Percentiles rank a stretch among this genome's conserved stretches.
These are phyloP conservation scores for Crithidia fasciculata DNA, from an alignment of 208 protist genomes.

Conservation along the genomic window DNA sequence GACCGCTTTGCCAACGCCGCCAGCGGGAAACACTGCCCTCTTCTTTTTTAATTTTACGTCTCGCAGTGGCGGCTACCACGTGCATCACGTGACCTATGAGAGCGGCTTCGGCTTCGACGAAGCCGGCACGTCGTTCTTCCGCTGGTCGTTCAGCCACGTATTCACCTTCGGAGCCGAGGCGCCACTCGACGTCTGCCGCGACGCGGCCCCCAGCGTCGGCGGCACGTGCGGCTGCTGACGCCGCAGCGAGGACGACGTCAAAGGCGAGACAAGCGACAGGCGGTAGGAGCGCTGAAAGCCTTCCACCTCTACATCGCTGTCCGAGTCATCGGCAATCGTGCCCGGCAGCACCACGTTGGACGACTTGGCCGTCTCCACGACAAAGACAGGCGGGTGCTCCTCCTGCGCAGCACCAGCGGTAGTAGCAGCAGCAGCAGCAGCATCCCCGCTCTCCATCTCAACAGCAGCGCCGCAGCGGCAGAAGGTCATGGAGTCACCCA, in stretches of 20 bases:
- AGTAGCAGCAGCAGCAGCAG: background rate
- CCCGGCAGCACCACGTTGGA: conserved; percentile 16
- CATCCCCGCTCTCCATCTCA: background rate
- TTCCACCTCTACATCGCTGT: conserved; percentile 29
- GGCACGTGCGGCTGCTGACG: conserved; percentile 17
- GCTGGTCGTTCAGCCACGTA: conserved; percentile 28
- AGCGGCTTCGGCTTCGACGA: conserved; percentile 9
- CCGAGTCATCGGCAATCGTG: conserved; percentile 33
- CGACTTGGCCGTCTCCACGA: conserved; percentile 37
- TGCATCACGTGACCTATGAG: background rate
- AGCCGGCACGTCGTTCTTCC: background rate
- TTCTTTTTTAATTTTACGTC: background rate
- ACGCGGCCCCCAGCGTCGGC: background rate
- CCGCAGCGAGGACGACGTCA: conserved; percentile 25
- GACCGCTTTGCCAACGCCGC: too few relatives aligned
- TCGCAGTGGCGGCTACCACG: too few relatives aligned
- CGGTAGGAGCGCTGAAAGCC: conserved; percentile 21
- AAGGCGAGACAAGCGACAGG: conserved; percentile 37
- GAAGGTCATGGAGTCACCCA: conserved; percentile 23
- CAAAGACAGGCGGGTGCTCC: conserved; percentile 31
- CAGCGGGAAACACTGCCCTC: background rate
- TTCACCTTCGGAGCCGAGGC: conserved; percentile 17
- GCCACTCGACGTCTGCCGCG: background rate
- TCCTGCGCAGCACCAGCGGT: background rate
- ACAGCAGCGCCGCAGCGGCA: conserved; percentile 31